phyloP scores from a whole-genome alignment of 75 land plant genomes.

The Selaginella tamariscina region DNA sequence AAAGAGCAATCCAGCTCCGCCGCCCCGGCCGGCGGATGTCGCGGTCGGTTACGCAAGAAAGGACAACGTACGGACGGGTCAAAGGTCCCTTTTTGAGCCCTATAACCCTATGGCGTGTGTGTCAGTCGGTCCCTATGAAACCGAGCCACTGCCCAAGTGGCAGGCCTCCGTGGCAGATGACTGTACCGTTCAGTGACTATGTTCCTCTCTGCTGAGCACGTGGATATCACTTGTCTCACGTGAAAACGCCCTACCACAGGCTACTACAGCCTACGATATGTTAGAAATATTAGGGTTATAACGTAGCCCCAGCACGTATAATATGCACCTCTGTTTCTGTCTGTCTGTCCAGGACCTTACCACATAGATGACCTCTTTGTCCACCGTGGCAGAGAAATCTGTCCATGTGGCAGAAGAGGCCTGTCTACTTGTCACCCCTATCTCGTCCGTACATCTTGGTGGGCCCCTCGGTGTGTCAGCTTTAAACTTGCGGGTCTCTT shows the following conservation, averaged over 20 bases:
- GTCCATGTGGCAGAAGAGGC: background rate
- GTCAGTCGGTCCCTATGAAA: no score
- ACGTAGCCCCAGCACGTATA: background rate
- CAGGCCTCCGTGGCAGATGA: background rate
- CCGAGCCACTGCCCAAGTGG: no score
- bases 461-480: no score
- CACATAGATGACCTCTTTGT: no score
- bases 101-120: background rate
- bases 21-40: conserved; percentile 5
- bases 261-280: background rate
- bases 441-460: no score
- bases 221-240: background rate
- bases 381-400: background rate
- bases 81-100: background rate
- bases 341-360: background rate
- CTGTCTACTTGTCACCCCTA: background rate
- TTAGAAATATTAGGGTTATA: background rate
- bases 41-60: background rate
- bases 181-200: background rate
- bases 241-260: background rate
- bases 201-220: background rate
- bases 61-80: background rate
- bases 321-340: background rate
- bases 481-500: no score
- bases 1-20: background rate